Evolutionary conservation across 2,329 filamentous ascomycete species (phyloP).

Genomic region (Colletotrichum somersetense): DNA sequence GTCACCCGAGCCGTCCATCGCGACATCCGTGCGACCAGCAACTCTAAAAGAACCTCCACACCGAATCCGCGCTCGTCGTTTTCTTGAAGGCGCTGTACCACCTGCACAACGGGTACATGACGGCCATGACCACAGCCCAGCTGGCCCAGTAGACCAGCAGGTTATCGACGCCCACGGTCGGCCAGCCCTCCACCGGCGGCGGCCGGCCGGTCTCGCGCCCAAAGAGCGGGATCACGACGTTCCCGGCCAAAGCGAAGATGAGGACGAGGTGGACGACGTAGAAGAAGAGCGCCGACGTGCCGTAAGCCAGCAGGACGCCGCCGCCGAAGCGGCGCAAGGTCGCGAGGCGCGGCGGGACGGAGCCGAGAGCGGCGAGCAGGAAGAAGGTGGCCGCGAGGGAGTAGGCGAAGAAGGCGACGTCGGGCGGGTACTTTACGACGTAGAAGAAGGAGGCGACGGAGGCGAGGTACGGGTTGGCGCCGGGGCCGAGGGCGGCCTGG

Average conservation of each 20-base stretch:
- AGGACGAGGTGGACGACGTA: constrained; percentile 56
- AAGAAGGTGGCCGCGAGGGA: constrained; percentile 56
- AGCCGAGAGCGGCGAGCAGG: constrained; percentile 54
- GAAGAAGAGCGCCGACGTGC: constrained; percentile 62
- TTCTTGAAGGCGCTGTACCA: constrained; percentile 60
- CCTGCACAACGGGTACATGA: constrained; percentile 57
- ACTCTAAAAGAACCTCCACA: constrained; percentile 61
- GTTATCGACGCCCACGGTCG: constrained; percentile 52
- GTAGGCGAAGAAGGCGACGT: constrained; percentile 59
- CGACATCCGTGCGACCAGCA: constrained; percentile 5
- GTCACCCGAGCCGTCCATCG: constrained; percentile 12
- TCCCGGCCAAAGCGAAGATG: constrained; percentile 47
- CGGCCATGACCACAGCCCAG: constrained; percentile 52
- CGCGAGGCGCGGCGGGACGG: constrained; percentile 49
- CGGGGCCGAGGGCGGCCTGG: constrained; percentile 47
- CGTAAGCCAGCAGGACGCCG: constrained; percentile 56
- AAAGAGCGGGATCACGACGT: constrained; percentile 48
- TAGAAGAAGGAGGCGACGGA: constrained; percentile 60
- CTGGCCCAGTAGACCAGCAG: constrained; percentile 53
- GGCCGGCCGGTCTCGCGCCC: constrained; percentile 51
- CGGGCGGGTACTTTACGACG: constrained; percentile 61
- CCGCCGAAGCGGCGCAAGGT: constrained; percentile 48
- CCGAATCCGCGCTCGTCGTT: constrained; percentile 55
- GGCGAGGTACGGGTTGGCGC: constrained; percentile 56
- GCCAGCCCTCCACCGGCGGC: constrained; percentile 46